phyloP scores from a whole-genome alignment of 495 filamentous ascomycete genomes.

The Talaromyces nanjingensis region DNA sequence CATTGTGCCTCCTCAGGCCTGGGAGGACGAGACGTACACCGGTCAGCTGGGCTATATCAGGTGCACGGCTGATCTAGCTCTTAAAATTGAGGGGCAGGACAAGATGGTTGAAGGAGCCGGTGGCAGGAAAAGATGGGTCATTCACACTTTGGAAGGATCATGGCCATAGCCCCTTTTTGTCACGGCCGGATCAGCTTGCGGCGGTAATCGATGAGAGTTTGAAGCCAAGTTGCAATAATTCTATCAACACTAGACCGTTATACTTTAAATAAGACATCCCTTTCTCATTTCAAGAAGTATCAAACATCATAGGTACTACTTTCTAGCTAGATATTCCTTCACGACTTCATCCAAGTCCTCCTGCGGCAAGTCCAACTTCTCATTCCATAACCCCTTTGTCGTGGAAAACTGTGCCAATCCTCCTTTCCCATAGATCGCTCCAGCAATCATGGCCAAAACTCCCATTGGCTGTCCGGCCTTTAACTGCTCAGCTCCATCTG shows the following conservation, averaged over 20 bases:
- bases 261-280: too few relatives aligned
- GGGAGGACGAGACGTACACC: constrained; percentile 9
- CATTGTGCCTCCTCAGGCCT: constrained; percentile 12
- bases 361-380: constrained; percentile 1
- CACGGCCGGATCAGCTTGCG: constrained; percentile 11
- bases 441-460: neutral
- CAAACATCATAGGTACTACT: neutral
- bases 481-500: constrained; percentile 28
- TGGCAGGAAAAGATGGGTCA: constrained; percentile 11
- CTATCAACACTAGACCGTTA: too few relatives aligned
- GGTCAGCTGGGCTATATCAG: constrained; percentile 12
- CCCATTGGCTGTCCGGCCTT: neutral
- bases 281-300: too few relatives aligned
- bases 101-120: constrained; percentile 10
- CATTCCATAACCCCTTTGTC: neutral
- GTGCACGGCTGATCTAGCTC: constrained; percentile 9
- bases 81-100: constrained; percentile 9
- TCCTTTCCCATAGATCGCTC: neutral
- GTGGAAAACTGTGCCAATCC: neutral
- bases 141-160: constrained; percentile 12
- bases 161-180: constrained; percentile 13
- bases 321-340: constrained; percentile 1
- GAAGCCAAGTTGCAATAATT: constrained; percentile 2
- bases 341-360: constrained; percentile 3
- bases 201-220: constrained; percentile 9